Conservation (phyloP, 331 rosid species). For the Saraca asoca region DNA sequence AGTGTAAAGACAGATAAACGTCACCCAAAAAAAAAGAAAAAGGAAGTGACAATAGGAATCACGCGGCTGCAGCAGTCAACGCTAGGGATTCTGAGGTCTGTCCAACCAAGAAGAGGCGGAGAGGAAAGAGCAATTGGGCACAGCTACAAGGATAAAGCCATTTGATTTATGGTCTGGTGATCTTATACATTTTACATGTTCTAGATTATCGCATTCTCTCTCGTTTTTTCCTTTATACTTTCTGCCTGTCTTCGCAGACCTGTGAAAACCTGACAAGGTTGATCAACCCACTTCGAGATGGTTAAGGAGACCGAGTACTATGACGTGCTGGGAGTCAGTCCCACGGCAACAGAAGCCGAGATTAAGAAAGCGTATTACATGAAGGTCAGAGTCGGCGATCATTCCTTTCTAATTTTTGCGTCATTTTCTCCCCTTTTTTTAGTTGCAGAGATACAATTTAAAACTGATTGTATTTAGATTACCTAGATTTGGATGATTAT, state of each 20-base stretch:
- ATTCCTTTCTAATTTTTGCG: background rate
- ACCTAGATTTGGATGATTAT: no score
- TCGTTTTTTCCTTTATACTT: background rate
- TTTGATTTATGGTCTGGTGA: constrained; percentile 21
- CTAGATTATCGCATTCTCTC: background rate
- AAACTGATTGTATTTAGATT: no score
- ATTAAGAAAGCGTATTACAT: constrained; percentile 97
- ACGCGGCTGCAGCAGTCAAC: constrained; percentile 34
- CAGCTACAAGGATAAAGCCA: background rate
- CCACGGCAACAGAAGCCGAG: constrained; percentile 86
- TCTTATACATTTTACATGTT: background rate
- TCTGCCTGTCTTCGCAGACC: background rate
- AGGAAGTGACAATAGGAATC: no score
- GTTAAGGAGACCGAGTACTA: constrained; percentile 97
- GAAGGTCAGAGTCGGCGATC: constrained; percentile 54
- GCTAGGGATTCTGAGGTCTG: constrained; percentile 18
- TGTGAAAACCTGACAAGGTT: constrained; percentile 30
- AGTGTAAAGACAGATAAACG: background rate
- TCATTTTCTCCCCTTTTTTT: background rate
- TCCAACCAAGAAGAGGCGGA: constrained; percentile 10
- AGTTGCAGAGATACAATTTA: constrained; percentile 12
- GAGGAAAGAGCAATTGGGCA: constrained; percentile 2
- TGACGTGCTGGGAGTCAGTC: constrained; percentile 88
- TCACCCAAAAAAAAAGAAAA: constrained; percentile 6
- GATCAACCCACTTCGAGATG: constrained; percentile 48